Evolutionary conservation across 1,284 basidiomycete species (phyloP), one percentile per base, ranked within the genome.

Genomic region (Austroboletus niveus): DNA sequence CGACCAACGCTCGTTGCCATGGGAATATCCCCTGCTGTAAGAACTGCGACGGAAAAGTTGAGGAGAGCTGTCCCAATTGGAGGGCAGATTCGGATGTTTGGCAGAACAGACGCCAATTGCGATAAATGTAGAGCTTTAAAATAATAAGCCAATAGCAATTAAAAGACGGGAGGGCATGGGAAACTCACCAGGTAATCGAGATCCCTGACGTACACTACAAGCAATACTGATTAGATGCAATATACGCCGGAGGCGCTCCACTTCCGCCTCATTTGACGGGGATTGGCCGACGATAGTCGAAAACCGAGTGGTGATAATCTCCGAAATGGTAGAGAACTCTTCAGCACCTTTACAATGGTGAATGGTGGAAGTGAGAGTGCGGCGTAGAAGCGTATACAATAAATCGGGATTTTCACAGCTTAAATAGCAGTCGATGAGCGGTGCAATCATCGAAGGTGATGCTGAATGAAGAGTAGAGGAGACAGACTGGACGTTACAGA

Each of bases 401-500:
- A 63, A 56, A n/a, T 76, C 75, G 1, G 76, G 66, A 9, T 70
- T 62, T n/a, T 74, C 69, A 31, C 66, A 60, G 2, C 63, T 66
- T n/a, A 89, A 68, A 62, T 87, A 75, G 53, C 72, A 76, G 4
- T 70, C 64, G 8, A 90, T 57, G 1, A 93, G 71, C 0, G 80
- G 75, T 1, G 68, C 59, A 30, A 92, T 72, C 42, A 94, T 75
- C 1, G 83, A 81, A 3, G 83, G 60, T 0, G 89, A 81, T 39
- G 83, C 79, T 0, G 90, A 92, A 64, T 94, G 92, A 29, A 95
- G 72, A 4, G 87, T 87, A 66, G 86, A 83, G 6, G 87, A 84
- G 46, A 89, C 79, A 51, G 85, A 83, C 87, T 91, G 57, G 49
- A n/a, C 30, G 8, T 22, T 4, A 44, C 3, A 2, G 1, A 42